phyloP scores from a whole-genome alignment of 371 early-diverging fungal species.

The Rozella allomycis region DNA sequence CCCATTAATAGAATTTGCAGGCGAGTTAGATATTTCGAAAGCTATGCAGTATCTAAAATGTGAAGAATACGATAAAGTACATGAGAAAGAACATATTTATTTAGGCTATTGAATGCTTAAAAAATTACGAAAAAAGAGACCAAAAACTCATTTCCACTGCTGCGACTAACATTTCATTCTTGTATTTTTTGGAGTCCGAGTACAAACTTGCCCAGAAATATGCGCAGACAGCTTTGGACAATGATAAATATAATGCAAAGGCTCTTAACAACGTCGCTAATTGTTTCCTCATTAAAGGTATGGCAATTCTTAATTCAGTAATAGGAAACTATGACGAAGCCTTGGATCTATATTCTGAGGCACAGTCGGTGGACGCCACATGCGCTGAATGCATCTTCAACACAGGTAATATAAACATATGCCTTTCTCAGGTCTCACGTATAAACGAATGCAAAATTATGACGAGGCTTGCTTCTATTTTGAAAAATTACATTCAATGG shows the following conservation, averaged over 20 bases:
- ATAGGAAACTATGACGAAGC: constrained; percentile 14
- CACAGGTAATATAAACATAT: too few relatives aligned
- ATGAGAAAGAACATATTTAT: neutral
- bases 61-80: constrained; percentile 16
- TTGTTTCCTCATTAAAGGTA: constrained; percentile 12
- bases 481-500: constrained; percentile 24
- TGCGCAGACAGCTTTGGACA: constrained; percentile 17
- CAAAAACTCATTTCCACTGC: constrained; percentile 20
- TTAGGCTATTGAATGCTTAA: constrained; percentile 20
- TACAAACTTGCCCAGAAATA: constrained; percentile 20
- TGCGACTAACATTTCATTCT: constrained; percentile 23
- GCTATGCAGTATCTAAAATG: constrained; percentile 21
- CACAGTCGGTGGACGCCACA: constrained; percentile 19
- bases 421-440: constrained; percentile 9
- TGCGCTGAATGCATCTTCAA: constrained; percentile 33
- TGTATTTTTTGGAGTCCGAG: constrained; percentile 25
- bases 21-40: constrained; percentile 29
- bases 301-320: neutral
- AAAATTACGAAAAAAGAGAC: constrained; percentile 23
- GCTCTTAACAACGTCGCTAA: constrained; percentile 24
- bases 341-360: constrained; percentile 17
- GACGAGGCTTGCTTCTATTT: constrained; percentile 17
- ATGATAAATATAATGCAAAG: constrained; percentile 27
- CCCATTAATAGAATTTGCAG: constrained; percentile 16
- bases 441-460: constrained; percentile 11